These are phyloP conservation scores for Stropharia rugosoannulata DNA, from an alignment of 768 basidiomycete species.

Conservation along the genomic window DNA sequence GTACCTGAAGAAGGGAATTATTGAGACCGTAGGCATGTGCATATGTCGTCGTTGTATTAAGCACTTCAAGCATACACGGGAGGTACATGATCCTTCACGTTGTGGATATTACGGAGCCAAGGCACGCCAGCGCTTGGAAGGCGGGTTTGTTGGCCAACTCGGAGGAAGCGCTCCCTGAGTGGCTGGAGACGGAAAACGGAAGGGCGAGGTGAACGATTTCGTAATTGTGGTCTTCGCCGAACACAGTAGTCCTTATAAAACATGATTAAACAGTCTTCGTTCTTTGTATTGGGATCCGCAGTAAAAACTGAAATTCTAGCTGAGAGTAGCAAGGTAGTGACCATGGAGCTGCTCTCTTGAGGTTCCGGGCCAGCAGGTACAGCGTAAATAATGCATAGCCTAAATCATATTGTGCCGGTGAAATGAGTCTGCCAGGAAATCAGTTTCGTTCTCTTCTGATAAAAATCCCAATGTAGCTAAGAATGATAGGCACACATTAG, in stretches of 20 bases:
- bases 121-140: no score
- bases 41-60: not conserved
- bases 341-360: not conserved
- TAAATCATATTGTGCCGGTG: slow-evolving; percentile 2
- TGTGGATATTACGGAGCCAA: no score
- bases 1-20: not conserved
- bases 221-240: no score
- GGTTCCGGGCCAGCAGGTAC: not conserved
- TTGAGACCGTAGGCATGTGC: not conserved
- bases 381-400: not conserved
- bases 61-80: no score
- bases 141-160: no score
- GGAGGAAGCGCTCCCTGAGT: no score
- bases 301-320: not conserved
- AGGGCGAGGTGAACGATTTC: no score
- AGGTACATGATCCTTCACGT: no score
- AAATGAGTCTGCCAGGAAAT: not conserved
- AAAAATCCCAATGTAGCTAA: not conserved
- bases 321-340: not conserved
- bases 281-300: no score
- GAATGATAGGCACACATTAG: not conserved
- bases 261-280: no score
- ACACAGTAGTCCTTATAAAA: no score
- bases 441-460: not conserved
- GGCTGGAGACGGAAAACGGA: no score